A percentile compares a stretch with the other conserved stretches of the same genome.
Evolutionary conservation across 768 basidiomycete species (phyloP).

Genomic region (Tricholomella constricta): DNA sequence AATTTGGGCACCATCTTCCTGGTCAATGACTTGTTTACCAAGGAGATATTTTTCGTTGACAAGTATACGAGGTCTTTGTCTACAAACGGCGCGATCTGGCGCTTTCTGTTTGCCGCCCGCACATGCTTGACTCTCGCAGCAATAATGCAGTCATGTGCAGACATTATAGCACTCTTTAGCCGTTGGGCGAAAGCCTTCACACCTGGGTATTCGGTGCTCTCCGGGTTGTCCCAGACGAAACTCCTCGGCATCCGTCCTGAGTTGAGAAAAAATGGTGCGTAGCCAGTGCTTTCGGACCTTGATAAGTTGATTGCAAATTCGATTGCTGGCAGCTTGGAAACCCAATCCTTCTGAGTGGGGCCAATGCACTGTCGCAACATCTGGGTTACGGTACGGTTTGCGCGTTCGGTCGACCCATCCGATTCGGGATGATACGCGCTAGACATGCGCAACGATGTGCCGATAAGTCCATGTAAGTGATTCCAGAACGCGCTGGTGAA

Average conservation of each 20-base stretch:
- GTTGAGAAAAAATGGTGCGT: not conserved
- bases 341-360: slow-evolving; percentile 14
- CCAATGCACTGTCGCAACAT: slow-evolving; percentile 11
- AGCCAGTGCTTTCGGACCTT: not conserved
- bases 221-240: slow-evolving; percentile 7
- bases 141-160: slow-evolving; percentile 10
- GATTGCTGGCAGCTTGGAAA: not conserved
- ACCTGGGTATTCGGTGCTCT: not conserved
- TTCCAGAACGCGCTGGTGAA: slow-evolving; percentile 36
- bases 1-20: slow-evolving; percentile 6
- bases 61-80: slow-evolving; percentile 6
- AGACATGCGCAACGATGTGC: slow-evolving; percentile 6
- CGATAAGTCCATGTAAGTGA: slow-evolving; percentile 11
- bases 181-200: slow-evolving; percentile 1
- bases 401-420: too few relatives aligned
- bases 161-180: slow-evolving; percentile 2
- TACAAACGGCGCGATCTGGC: not conserved
- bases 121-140: slow-evolving; percentile 5
- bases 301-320: not conserved
- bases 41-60: not conserved
- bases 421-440: too few relatives aligned
- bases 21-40: slow-evolving; percentile 6
- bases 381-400: not conserved
- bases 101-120: not conserved
- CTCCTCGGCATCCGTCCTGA: slow-evolving; percentile 3